Evolutionary conservation across 345 rosid species (phyloP), one percentile per base, ranked within the genome.

Genomic region (Lepidium didymum): DNA sequence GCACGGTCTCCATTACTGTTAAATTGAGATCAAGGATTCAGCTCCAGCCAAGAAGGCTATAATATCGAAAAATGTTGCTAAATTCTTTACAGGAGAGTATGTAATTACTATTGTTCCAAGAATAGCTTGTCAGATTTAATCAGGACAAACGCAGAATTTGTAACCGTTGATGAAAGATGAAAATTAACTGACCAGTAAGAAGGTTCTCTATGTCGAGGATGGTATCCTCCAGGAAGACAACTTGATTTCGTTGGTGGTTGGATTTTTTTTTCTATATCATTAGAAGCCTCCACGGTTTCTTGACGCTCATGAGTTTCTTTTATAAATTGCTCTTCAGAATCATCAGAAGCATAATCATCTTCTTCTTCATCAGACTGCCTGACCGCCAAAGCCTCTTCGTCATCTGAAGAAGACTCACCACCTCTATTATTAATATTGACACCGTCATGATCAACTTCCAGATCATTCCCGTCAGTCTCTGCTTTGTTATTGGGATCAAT

Each of bases 181-280:
- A 19, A 46, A 23, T 50, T 31, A 58, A 67, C 77, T 67, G 83
- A 91, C 99, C 97, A 81, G 78, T 76, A 89, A 72, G 92, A 82
- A 45, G 99, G 99, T 58, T 91, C 99, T 77, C 97, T 83, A 78
- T 85, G 99, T n/a, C 87, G 85, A 13, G 99, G 97, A 76, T 89
- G 74, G 38, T 94, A 94, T 36, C 96, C 95, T 68, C 87, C 99
- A 31, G 96, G 95, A 66, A 88, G 81, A 69, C 64, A 78, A 58
- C 81, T 57, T 50, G 43, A 63, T 8, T 75, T 66, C 41, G 75
- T 44, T 35, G 78, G 75, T 34, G 44, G 64, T 36, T 65, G 75
- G 66, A 73, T 64, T 65, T 0, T 35, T 64, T 78, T 82, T 12
- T 55, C 56, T 19, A 4, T 63, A 56, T 53, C 64, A 70, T 71